Base-by-base conservation (phyloP, 176 grass and related monocot species). In the Avena sativa region DNA sequence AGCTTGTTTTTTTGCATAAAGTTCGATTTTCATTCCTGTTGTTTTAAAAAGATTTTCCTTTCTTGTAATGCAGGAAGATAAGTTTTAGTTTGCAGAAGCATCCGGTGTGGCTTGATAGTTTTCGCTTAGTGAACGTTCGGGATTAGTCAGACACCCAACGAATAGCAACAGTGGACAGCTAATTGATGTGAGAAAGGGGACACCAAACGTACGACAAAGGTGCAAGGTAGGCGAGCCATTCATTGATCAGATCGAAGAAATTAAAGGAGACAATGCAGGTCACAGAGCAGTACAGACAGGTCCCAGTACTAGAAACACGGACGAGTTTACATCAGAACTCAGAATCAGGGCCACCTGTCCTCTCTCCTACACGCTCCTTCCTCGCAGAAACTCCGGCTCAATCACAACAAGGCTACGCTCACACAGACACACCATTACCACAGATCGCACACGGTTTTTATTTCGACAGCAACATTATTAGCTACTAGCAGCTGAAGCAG, bases 401-500 rank as follows among this genome's bases (percentile, higher is more conserved):
- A 26, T 65, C 36, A 56, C 64, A 23, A 82, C 63, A 23, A 82
- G 3, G 5, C 34, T 9, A 61, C 36, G 62, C 20, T 21, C 21
- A 64, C 38, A 52, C 43, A 11, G n/a, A 82, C 56, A 76, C 67
- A 77, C 71, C 86, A 68, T 53, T 56, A 36, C 49, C 79, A 58
- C 11, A 78, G 53, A 79, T 26, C 26, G 64, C 82, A 80, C 65
- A 43, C 44, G 36, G 51, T 38, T 28, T 86, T 86, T 68, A 69
- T 67, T 89, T 63, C 2, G 52, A 60, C 34, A 36, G 20, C 76
- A 73, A 20, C 57, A 87, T 85, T 89, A 76, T 81, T 86, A 38
- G 60, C 50, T 71, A 43, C 40, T 43, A 43, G 40, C 40, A 83
- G 52, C 34, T 83, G 72, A 43, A 55, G 82, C 8, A 59, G 23